Evolutionary conservation across 352 stramenopile genomes (phyloP), one percentile per base, ranked within the genome.

Genomic region (Aphanomyces euteiches): DNA sequence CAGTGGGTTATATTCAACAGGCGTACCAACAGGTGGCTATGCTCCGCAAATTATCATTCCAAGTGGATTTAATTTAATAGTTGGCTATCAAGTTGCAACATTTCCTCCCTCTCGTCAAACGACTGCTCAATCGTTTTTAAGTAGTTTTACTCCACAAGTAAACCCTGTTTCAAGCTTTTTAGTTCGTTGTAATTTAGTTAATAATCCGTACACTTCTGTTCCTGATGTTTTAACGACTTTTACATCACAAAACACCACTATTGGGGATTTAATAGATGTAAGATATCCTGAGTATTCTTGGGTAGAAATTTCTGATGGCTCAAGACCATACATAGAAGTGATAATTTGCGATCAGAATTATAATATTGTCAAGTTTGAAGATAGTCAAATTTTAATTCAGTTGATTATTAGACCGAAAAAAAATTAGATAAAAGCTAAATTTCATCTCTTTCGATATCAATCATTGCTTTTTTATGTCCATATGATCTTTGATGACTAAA

Each of bases 1-100:
- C 47, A 74, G 41, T 28, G 73, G 73, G n/a, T 36, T 78, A 3
- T 79, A 75, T 19, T 48, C 15, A 47, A 43, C 15, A 73, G 75
- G 45, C 50, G 34, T 54, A 28, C 76, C 54, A 78, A 75, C 50
- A 13, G 37, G 13, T 4, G 7, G 6, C 41, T 61, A 40, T 37
- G 43, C 54, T 4, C 54, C 54, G 3, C 34, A n/a, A 41, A n/a
- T 61, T 40, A 3, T 40, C 0, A 41, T 61, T 39, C 54, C 54
- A 2, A 13, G 6, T 40, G 21, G 43, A 37, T 61, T 61, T 41
- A 37, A 37, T 61, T 45, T 45, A n/a, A 5, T 61, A n/a, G 10
- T 61, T 41, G 54, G 54, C 12, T 61, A 45, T 61, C 12, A 39
- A 21, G 17, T 37, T 45, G 7, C 19, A 41, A 61, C 19, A 13